Conservation (phyloP, 2,329 filamentous ascomycete species). For the Biscogniauxia marginata region DNA sequence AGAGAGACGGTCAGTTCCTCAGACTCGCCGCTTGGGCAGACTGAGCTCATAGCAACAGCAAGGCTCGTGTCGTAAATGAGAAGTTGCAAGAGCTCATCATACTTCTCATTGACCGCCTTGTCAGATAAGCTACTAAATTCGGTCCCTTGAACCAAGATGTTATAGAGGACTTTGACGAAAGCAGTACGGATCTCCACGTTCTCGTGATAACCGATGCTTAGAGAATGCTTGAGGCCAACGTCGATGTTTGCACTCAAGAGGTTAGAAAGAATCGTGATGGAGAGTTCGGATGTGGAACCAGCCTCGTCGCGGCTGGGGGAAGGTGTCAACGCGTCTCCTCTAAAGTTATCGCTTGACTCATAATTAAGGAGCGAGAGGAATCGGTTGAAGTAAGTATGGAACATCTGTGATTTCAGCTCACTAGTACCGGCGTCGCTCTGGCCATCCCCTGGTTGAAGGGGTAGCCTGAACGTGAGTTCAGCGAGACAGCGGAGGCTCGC, state of each 20-base stretch:
- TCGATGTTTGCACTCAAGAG: slow-evolving; percentile 70
- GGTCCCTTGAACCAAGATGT: slow-evolving; percentile 69
- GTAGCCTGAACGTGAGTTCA: slow-evolving; percentile 64
- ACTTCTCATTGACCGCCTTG: slow-evolving; percentile 66
- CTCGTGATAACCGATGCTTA: slow-evolving; percentile 70
- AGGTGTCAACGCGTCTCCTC: slow-evolving; percentile 41
- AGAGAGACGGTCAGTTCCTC: slow-evolving; percentile 68
- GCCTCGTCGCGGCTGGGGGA: slow-evolving; percentile 50
- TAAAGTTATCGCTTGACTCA: slow-evolving; percentile 47
- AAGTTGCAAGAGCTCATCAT: slow-evolving; percentile 63
- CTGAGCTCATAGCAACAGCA: slow-evolving; percentile 61
- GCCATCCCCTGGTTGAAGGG: slow-evolving; percentile 63
- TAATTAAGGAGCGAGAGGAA: slow-evolving; percentile 65
- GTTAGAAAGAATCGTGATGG: slow-evolving; percentile 67
- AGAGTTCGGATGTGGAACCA: slow-evolving; percentile 57
- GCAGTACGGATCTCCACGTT: slow-evolving; percentile 68
- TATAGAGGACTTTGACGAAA: slow-evolving; percentile 68
- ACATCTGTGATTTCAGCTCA: slow-evolving; percentile 69
- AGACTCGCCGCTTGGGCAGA: slow-evolving; percentile 66
- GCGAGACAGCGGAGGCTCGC: slow-evolving; percentile 65
- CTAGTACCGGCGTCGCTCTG: slow-evolving; percentile 66
- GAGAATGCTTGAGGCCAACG: slow-evolving; percentile 67
- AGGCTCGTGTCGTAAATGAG: slow-evolving; percentile 62
- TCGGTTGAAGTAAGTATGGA: slow-evolving; percentile 68
- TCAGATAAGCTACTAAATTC: slow-evolving; percentile 70